phyloP scores from a whole-genome alignment of 2,329 filamentous ascomycete species.

The Fusarium miscanthi region DNA sequence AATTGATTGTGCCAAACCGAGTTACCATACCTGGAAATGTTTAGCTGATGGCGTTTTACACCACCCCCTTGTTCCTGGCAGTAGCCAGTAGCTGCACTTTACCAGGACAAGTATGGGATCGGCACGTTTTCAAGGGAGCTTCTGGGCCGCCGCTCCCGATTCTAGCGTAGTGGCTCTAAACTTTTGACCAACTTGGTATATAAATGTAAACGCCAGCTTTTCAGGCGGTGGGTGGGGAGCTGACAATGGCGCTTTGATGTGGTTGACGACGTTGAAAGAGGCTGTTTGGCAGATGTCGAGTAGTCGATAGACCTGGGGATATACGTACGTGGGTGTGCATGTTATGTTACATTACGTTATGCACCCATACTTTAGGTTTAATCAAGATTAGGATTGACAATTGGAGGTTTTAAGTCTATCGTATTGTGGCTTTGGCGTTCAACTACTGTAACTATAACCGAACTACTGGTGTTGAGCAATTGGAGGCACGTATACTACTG shows the following conservation, averaged over 20 bases:
- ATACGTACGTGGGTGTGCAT: not conserved
- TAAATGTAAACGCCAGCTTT: conserved; percentile 21
- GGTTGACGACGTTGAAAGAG: not conserved
- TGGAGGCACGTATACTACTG: conserved; percentile 18
- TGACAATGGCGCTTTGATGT: not conserved
- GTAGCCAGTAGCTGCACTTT: not conserved
- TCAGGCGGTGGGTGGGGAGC: not conserved
- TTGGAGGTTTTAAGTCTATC: not conserved
- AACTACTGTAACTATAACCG: not conserved
- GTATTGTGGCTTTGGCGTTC: not conserved
- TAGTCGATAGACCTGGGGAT: not conserved
- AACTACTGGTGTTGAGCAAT: not conserved
- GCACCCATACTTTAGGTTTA: not conserved
- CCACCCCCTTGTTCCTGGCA: conserved; percentile 12
- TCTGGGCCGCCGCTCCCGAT: conserved; percentile 14
- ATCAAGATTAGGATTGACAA: not conserved
- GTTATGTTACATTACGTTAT: not conserved
- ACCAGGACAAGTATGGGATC: not conserved
- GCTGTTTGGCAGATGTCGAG: not conserved
- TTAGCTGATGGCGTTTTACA: conserved; percentile 10
- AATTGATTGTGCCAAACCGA: not conserved
- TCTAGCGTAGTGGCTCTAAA: conserved; percentile 5
- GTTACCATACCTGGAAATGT: not conserved
- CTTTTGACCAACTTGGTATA: not conserved
- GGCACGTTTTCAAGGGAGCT: not conserved